Base-by-base conservation (phyloP, 306 rosid genomes). In the Rosa lucieae region DNA sequence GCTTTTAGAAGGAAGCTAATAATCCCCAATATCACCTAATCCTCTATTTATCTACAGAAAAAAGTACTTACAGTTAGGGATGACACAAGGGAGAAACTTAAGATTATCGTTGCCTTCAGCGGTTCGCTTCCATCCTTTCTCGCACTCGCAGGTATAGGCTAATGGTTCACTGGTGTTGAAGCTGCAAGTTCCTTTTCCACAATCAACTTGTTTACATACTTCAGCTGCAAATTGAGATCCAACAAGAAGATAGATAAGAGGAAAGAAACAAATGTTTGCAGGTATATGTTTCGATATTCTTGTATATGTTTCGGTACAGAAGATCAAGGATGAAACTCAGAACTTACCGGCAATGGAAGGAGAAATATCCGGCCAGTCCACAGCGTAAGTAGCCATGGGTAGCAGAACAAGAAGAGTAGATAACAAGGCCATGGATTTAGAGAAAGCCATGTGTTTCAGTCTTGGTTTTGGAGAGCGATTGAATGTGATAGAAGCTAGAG, bases 11-110 rank as follows among this genome's bases (percentile, higher is more conserved):
- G 61, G 14, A 3, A 61, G 40, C 67, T 3, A 29, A 23, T 23
- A 23, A 23, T 23, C 26, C 26, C 26, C 0, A 23, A 61, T 56
- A 52, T 17, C 21, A 17, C 58, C 6, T 52, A 52, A 17, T 52
- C 58, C 58, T 52, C 58, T 11, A 8, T 21, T 23, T 59, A 59
- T 3, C 4, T 8, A 5, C 21, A 59, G 66, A 10, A 20, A 20
- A n/a, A 11, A 47, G 11, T 70, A 35, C 17, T 77, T 86, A 94
- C 98, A 94, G 43, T 89, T 15, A 14, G 98, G 98, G 74, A 94
- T 89, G 77, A 92, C 98, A 76, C 98, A 92, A 5, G 98, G 98
- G 58, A 92, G 98, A 78, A 92, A 94, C 40, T 75, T 73, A 72
- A 79, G 79, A 69, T 84, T 81, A 43, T 52, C 77, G n/a, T 83